These are phyloP conservation scores for Aspergillus sclerotiicarbonarius DNA, from an alignment of 495 filamentous ascomycete genomes.

Conservation along the genomic window DNA sequence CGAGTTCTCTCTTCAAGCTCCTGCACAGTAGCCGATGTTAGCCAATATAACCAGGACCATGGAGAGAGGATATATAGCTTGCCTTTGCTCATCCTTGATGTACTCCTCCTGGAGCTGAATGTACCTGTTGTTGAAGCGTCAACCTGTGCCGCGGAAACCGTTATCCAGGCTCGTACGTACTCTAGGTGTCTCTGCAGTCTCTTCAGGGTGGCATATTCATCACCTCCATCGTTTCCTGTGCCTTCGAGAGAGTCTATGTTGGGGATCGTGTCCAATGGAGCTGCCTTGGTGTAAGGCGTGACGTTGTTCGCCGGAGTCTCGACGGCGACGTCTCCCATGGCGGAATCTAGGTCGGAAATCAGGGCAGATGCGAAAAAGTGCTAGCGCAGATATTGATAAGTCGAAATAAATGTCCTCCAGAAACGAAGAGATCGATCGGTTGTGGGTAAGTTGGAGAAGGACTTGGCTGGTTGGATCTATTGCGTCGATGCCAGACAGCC, in stretches of 20 bases:
- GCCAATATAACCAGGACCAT: neutral
- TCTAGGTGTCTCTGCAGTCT: conserved; percentile 94
- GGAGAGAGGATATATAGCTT: conserved; percentile 17
- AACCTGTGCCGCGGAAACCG: conserved; percentile 19
- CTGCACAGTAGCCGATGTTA: conserved; percentile 38
- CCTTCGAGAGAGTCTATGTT: conserved; percentile 89
- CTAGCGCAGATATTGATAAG: neutral
- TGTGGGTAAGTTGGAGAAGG: conserved; percentile 1
- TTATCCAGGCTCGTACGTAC: conserved; percentile 43
- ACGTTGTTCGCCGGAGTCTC: conserved; percentile 73
- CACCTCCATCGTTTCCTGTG: conserved; percentile 72
- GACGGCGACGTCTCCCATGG: conserved; percentile 80
- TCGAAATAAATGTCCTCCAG: neutral
- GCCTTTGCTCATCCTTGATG: conserved; percentile 99
- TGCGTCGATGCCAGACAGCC: conserved; percentile 9
- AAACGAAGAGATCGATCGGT: neutral
- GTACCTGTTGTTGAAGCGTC: conserved; percentile 56
- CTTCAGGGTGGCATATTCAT: conserved; percentile 94
- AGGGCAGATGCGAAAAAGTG: neutral
- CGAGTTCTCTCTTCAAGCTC: conserved; percentile 94
- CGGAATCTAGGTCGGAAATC: conserved; percentile 8
- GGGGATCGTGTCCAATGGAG: conserved; percentile 75
- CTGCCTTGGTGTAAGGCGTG: conserved; percentile 72
- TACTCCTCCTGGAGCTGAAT: conserved; percentile 99
- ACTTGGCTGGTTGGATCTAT: conserved; percentile 14